Evolutionary conservation across 305 asterid species (phyloP).

Genomic region (Rubia balearica): DNA sequence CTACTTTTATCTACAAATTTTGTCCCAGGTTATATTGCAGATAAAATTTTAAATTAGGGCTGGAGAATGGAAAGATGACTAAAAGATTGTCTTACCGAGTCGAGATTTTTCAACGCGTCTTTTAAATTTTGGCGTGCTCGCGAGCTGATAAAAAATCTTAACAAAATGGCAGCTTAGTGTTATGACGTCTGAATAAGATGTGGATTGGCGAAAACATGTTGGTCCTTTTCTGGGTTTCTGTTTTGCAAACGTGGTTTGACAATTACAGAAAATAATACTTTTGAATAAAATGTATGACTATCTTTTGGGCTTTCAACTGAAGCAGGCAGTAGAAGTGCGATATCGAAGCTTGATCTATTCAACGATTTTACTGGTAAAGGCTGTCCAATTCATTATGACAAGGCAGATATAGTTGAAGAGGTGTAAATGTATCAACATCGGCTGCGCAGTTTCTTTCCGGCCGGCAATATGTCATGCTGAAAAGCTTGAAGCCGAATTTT

Average conservation of each 20-base stretch:
- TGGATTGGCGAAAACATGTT: not conserved
- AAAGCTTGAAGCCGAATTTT: constrained; percentile 2
- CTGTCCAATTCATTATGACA: constrained; percentile 35
- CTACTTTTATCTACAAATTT: not conserved
- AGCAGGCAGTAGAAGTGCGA: constrained; percentile 48
- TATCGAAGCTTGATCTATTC: constrained; percentile 34
- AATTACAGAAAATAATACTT: not conserved
- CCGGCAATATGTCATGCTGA: not conserved
- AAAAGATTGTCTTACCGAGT: too few relatives aligned
- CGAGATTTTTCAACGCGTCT: too few relatives aligned
- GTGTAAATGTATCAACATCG: constrained; percentile 21
- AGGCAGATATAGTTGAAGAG: constrained; percentile 23
- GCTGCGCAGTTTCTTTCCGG: constrained; percentile 9
- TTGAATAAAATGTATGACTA: not conserved
- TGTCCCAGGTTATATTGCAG: not conserved
- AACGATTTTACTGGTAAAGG: constrained; percentile 40
- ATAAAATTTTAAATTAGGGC: not conserved
- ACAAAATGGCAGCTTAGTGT: too few relatives aligned
- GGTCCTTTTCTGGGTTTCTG: not conserved
- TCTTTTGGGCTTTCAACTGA: constrained; percentile 6
- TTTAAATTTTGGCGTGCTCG: too few relatives aligned
- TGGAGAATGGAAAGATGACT: not conserved
- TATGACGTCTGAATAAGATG: not conserved
- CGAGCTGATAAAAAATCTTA: too few relatives aligned
- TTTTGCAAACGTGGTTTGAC: not conserved